A percentile compares a stretch with the other conserved stretches of the same genome.
phyloP scores from a whole-genome alignment of 257 asterid species.

The Solanum sejunctum region DNA sequence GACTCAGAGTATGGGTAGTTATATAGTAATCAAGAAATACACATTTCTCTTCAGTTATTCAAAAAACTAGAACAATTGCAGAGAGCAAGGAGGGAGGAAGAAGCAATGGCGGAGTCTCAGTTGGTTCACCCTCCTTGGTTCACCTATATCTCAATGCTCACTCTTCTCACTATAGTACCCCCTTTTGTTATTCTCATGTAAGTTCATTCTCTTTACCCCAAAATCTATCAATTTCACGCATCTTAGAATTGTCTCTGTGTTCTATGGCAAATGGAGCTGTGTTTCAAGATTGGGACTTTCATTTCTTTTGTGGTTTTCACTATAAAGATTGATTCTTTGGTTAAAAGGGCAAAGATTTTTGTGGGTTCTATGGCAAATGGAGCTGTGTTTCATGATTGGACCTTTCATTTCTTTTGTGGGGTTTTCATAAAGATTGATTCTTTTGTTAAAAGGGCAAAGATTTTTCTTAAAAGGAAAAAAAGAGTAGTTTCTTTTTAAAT shows the following conservation, averaged over 20 bases:
- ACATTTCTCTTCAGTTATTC: background rate
- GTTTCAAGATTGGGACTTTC: background rate
- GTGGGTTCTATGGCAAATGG: background rate
- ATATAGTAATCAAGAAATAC: too few relatives aligned
- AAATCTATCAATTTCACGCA: background rate
- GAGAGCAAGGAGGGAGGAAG: background rate
- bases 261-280: background rate
- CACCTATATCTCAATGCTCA: slow-evolving; percentile 75
- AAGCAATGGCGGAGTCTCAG: slow-evolving; percentile 45
- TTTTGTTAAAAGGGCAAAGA: background rate
- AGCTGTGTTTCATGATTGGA: background rate
- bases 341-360: too few relatives aligned
- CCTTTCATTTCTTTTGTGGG: background rate
- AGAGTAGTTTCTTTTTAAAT: background rate
- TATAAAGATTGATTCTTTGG: background rate
- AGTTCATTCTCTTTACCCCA: slow-evolving; percentile 1
- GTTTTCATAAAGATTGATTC: background rate
- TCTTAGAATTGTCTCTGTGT: background rate
- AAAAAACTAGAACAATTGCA: background rate
- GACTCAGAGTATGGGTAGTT: too few relatives aligned
- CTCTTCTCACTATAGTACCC: slow-evolving; percentile 73
- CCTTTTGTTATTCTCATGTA: slow-evolving; percentile 90
- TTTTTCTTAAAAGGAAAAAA: background rate
- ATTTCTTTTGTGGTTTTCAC: background rate
- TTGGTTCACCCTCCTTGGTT: slow-evolving; percentile 66